phyloP scores from a whole-genome alignment of 331 rosid species.

The Quercus phellos region DNA sequence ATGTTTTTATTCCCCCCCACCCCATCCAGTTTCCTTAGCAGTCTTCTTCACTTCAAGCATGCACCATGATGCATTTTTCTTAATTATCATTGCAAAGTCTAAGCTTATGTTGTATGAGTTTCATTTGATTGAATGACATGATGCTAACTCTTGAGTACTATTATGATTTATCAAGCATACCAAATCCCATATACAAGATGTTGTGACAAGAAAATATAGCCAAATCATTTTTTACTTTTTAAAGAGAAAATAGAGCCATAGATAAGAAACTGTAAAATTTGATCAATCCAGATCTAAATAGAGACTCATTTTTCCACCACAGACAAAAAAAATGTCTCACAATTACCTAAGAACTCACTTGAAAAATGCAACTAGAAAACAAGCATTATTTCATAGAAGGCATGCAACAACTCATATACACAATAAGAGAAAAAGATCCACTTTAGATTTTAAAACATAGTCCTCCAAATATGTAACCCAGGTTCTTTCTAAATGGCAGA shows the following conservation, averaged over 20 bases:
- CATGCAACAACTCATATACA: too few relatives aligned
- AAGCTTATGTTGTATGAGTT: not conserved
- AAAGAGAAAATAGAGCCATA: not conserved
- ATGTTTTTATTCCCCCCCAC: too few relatives aligned
- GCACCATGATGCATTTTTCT: not conserved
- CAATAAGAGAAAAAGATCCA: not conserved
- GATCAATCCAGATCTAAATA: not conserved
- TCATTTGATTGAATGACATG: not conserved
- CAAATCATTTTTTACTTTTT: not conserved
- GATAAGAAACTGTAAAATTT: not conserved
- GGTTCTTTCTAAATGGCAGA: too few relatives aligned
- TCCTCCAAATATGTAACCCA: not conserved
- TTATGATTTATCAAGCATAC: not conserved
- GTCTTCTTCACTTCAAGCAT: not conserved
- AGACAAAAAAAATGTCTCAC: not conserved
- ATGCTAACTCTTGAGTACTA: not conserved
- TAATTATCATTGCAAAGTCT: not conserved
- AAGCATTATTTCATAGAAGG: too few relatives aligned
- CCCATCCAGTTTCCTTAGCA: not conserved
- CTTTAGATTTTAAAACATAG: not conserved
- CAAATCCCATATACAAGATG: not conserved
- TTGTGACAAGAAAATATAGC: not conserved
- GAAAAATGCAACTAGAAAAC: too few relatives aligned
- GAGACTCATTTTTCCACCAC: not conserved
- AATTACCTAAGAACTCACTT: too few relatives aligned